Evolutionary conservation across 148 eudicot species (phyloP).

Genomic region (Rhododendron vialii): DNA sequence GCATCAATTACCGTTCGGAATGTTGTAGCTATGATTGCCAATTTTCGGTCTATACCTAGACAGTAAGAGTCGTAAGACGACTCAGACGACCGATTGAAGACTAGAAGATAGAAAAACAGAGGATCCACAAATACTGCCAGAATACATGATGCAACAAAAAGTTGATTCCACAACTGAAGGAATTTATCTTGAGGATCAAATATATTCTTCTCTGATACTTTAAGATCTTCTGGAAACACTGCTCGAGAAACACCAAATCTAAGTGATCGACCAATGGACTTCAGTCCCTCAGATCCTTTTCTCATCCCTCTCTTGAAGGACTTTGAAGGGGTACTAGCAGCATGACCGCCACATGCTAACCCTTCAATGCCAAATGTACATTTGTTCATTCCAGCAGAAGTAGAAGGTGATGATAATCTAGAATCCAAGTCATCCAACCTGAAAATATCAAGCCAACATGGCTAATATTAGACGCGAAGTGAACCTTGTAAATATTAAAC

Average conservation of each 20-base stretch:
- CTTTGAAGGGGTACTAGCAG: conserved; percentile 37
- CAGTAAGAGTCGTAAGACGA: conserved; percentile 26
- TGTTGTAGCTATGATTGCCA: conserved; percentile 72
- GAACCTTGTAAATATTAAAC: neutral
- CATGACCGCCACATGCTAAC: conserved; percentile 29
- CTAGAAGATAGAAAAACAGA: conserved; percentile 87
- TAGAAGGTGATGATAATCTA: conserved; percentile 49
- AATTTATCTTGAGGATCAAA: conserved; percentile 94
- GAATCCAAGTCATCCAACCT: conserved; percentile 78
- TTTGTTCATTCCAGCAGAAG: conserved; percentile 37
- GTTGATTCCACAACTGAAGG: conserved; percentile 73
- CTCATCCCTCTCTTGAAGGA: conserved; percentile 57
- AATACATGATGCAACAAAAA: conserved; percentile 85
- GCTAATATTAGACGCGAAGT: neutral
- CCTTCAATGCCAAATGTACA: conserved; percentile 64
- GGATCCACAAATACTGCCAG: conserved; percentile 89
- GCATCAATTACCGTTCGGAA: conserved; percentile 75
- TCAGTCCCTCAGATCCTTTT: conserved; percentile 75
- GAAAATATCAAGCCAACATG: conserved; percentile 4
- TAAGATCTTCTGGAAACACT: conserved; percentile 96
- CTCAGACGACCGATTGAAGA: conserved; percentile 32
- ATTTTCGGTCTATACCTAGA: conserved; percentile 58
- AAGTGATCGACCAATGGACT: conserved; percentile 77
- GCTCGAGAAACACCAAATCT: conserved; percentile 72
- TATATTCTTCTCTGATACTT: conserved; percentile 81